phyloP scores from a whole-genome alignment of 352 stramenopile species.

The Globisporangium sylvaticum region DNA sequence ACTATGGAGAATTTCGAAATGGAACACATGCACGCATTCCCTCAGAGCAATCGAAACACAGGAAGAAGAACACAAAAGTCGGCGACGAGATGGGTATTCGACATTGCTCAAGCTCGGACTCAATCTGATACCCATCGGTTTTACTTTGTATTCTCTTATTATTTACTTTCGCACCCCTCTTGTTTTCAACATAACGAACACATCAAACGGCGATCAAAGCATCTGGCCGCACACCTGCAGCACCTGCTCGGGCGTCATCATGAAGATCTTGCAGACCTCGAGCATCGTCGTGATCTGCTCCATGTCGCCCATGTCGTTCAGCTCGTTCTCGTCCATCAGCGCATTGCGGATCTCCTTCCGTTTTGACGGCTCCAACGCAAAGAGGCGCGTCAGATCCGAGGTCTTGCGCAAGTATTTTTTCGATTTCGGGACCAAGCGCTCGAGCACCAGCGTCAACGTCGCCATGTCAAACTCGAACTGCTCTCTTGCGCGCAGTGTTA shows the following conservation, averaged over 20 bases:
- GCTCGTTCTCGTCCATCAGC: conserved; percentile 19
- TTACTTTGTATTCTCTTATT: too few relatives aligned
- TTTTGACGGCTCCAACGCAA: conserved; percentile 37
- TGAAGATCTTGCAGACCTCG: conserved; percentile 53
- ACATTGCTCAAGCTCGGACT: too few relatives aligned
- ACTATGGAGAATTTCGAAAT: too few relatives aligned
- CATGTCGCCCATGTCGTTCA: conserved; percentile 7
- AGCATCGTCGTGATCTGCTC: conserved; percentile 73
- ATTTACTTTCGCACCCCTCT: too few relatives aligned
- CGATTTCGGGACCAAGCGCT: conserved; percentile 23
- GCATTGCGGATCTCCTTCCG: conserved; percentile 42
- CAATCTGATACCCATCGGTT: too few relatives aligned
- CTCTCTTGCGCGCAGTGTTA: conserved; percentile 20
- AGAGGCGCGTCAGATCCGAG: conserved; percentile 38
- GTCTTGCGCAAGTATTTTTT: conserved; percentile 41
- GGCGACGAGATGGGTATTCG: too few relatives aligned
- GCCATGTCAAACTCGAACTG: conserved; percentile 48
- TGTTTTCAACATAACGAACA: too few relatives aligned
- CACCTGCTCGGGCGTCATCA: conserved; percentile 45
- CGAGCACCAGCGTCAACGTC: conserved; percentile 32
- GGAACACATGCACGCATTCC: too few relatives aligned
- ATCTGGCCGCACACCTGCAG: conserved; percentile 3
- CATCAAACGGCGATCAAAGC: too few relatives aligned
- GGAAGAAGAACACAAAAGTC: too few relatives aligned
- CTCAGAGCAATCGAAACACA: too few relatives aligned